Evolutionary conservation across 306 rosid species (phyloP).

Genomic region (Prunus dulcis): DNA sequence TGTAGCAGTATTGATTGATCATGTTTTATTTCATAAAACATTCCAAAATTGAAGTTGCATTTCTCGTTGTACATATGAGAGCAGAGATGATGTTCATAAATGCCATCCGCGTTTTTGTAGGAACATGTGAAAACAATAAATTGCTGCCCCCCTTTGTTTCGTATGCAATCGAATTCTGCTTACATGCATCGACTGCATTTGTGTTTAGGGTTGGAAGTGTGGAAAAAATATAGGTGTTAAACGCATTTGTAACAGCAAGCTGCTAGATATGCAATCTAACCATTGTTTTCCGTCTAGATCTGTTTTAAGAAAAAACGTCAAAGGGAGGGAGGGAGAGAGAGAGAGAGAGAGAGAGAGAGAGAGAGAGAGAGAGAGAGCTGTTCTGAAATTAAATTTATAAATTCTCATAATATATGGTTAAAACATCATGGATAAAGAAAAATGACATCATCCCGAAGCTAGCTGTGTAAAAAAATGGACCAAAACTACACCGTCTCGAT

Average conservation of each 20-base stretch:
- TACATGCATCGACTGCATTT: too few species aligned
- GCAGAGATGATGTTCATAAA: slow-evolving; percentile 8
- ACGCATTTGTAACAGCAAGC: too few species aligned
- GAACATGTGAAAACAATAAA: too few species aligned
- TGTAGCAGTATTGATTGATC: not conserved
- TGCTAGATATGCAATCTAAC: too few species aligned
- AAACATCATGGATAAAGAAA: slow-evolving; percentile 1
- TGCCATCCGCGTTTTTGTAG: not conserved
- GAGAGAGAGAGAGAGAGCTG: not conserved
- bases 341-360: not conserved
- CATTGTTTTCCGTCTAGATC: too few species aligned
- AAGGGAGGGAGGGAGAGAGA: not conserved
- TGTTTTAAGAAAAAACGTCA: too few species aligned
- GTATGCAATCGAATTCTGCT: too few species aligned
- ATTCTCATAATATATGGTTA: not conserved
- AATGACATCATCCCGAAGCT: slow-evolving; percentile 6
- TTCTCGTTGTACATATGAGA: slow-evolving; percentile 8
- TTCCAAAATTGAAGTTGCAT: not conserved
- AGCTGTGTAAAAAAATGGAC: slow-evolving; percentile 40
- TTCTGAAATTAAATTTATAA: not conserved
- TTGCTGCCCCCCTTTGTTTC: too few species aligned
- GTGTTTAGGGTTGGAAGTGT: too few species aligned
- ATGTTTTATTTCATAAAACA: not conserved
- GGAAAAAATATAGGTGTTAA: too few species aligned
- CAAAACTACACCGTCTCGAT: slow-evolving; percentile 23